Evolutionary conservation across 176 grass and related monocot genomes (phyloP), one percentile per base, ranked within the genome.

Genomic region (Aechmea fasciata): DNA sequence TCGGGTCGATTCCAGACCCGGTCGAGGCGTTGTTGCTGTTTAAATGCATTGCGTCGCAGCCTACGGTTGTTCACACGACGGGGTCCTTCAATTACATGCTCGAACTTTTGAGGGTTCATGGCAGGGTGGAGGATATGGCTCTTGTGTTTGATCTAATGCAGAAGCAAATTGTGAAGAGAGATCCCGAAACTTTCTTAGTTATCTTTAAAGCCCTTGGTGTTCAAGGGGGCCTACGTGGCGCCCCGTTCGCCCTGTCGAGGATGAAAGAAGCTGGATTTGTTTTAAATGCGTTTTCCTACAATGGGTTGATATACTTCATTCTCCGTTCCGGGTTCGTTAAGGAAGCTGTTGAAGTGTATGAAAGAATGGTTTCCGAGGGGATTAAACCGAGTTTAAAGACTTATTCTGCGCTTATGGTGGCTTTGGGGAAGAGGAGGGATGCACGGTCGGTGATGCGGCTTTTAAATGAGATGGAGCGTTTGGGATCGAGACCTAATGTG

Each of bases 71-170:
- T 47, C 89, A 90, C 76, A 92, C 89, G 10, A 97, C 93, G 11
- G 89, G 83, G 66, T 97, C 93, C 11, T 92, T 78, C 77, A 87
- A 97, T 85, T 87, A 90, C 81, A 92, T 97, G 89, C 93, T 97
- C 22, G 93, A 97, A 51, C 76, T 87, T 11, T 83, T 97, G 89
- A 75, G 79, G 33, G 70, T 57, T 22, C 81, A 81, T 41, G 93
- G 81, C 48, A 83, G 75, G 50, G 71, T 90, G 33, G 73, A 52
- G 63, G 93, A 97, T 61, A 85, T 97, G 86, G 81, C 83, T 29
- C 54, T 72, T 74, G 93, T 97, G 81, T 97, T 97, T 71, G 86
- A 97, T 77, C 47, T 92, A 77, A 97, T 97, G 93, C 93, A 97
- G 78, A 87, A 47, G 71, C 89, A 90, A 77, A 78, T 92, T 12